These are phyloP conservation scores for Inga oerstediana DNA, from an alignment of 306 rosid genomes.

Conservation along the genomic window DNA sequence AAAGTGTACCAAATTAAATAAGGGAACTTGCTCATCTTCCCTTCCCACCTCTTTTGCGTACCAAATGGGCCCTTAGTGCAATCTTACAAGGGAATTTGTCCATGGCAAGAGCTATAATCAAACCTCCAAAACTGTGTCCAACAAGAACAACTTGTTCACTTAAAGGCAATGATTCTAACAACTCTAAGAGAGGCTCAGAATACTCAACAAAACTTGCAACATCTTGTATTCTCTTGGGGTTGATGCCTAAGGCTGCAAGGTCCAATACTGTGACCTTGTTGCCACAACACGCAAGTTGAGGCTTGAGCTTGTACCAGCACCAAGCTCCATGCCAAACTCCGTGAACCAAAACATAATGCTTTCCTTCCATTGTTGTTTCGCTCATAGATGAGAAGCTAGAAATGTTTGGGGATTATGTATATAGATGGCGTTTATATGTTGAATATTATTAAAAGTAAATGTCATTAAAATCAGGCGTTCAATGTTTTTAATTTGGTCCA, in stretches of 20 bases:
- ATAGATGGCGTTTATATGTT: background rate
- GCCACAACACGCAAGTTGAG: conserved; percentile 53
- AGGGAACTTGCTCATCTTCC: too few species aligned
- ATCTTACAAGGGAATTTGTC: conserved; percentile 60
- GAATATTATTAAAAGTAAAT: background rate
- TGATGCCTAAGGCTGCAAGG: conserved; percentile 62
- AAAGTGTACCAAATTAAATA: too few species aligned
- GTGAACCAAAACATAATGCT: conserved; percentile 67
- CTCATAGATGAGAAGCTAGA: background rate
- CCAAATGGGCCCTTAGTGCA: conserved; percentile 24
- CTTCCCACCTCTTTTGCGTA: too few species aligned
- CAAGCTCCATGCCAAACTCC: conserved; percentile 85
- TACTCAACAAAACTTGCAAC: conserved; percentile 44
- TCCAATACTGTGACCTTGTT: conserved; percentile 58
- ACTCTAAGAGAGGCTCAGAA: conserved; percentile 57
- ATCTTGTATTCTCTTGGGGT: conserved; percentile 47
- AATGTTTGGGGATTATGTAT: background rate
- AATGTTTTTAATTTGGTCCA: too few species aligned
- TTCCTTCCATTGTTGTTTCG: background rate
- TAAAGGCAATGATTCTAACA: conserved; percentile 40
- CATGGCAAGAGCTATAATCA: conserved; percentile 69
- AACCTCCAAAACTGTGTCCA: conserved; percentile 80
- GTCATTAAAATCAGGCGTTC: background rate
- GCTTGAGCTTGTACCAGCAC: conserved; percentile 77
- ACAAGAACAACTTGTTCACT: conserved; percentile 63